A percentile compares a stretch with the other conserved stretches of the same genome.
Evolutionary conservation across 164 flowering plant species (phyloP).

Genomic region (Saururus chinensis): DNA sequence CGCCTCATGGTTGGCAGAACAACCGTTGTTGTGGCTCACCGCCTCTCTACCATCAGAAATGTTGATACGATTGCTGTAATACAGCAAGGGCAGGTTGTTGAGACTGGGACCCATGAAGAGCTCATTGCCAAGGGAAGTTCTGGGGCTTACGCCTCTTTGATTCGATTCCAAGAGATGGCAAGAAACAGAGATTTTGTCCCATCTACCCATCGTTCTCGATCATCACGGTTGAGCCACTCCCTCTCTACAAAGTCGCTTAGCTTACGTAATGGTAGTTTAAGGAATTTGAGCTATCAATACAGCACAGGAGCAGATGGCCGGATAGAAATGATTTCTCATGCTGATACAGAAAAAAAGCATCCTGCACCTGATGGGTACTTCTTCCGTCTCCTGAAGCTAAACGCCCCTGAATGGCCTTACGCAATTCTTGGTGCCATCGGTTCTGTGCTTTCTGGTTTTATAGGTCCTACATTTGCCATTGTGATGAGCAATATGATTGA

Average conservation of each 20-base stretch:
- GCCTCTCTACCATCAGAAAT: conserved; percentile 89
- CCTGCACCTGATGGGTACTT: conserved; percentile 84
- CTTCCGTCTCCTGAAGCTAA: conserved; percentile 67
- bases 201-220: conserved; percentile 67
- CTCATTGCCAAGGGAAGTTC: conserved; percentile 44
- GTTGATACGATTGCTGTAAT: conserved; percentile 86
- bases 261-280: conserved; percentile 87
- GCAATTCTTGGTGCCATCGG: conserved; percentile 86
- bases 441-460: conserved; percentile 82
- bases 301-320: conserved; percentile 97
- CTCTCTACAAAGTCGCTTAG: conserved; percentile 87
- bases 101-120: conserved; percentile 91
- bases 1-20: conserved; percentile 96
- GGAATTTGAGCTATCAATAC: conserved; percentile 87
- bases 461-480: conserved; percentile 93
- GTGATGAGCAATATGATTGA: conserved; percentile 99
- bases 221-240: conserved; percentile 83
- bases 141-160: conserved; percentile 81
- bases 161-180: conserved; percentile 87
- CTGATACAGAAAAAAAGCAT: conserved; percentile 67
- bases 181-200: conserved; percentile 61
- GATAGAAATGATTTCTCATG: conserved; percentile 88
- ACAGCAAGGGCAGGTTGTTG: conserved; percentile 90
- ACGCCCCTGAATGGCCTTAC: conserved; percentile 97
- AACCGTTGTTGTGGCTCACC: conserved; percentile 93